Percentiles rank a stretch among this genome's conserved stretches.
These are phyloP conservation scores for Wickerhamiella spandovensis DNA, from an alignment of 805 yeast species.

Conservation along the genomic window DNA sequence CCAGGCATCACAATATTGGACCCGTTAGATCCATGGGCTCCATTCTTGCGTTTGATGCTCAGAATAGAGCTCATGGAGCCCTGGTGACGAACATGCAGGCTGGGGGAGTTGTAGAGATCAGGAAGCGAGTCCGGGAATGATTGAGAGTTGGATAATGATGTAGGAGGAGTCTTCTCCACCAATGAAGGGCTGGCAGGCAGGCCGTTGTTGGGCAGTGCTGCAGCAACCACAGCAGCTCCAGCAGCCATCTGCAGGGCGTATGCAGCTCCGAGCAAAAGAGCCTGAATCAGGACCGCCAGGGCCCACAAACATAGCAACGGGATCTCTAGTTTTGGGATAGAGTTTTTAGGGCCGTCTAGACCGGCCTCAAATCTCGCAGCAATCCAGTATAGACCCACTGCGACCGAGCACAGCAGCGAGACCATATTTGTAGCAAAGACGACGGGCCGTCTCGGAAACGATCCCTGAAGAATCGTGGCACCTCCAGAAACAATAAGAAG, in stretches of 20 bases:
- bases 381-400: conserved; percentile 13
- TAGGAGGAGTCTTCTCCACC: not conserved
- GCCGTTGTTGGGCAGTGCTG: not conserved
- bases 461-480: conserved; percentile 1
- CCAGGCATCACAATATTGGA: not conserved
- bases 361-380: not conserved
- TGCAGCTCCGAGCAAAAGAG: conserved; percentile 1
- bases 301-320: conserved; percentile 12
- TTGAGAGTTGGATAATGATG: not conserved
- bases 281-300: conserved; percentile 1
- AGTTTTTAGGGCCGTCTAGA: not conserved
- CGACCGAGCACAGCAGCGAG: conserved; percentile 1
- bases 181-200: not conserved
- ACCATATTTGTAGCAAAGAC: not conserved
- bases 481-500: conserved; percentile 1
- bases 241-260: conserved; percentile 9
- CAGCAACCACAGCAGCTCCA: not conserved
- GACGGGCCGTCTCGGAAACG: conserved; percentile 4
- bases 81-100: not conserved
- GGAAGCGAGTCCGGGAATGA: not conserved
- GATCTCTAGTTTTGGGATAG: conserved; percentile 5
- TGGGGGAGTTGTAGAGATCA: not conserved
- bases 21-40: not conserved
- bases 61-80: conserved; percentile 1
- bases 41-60: not conserved